Conservation (phyloP, 352 stramenopile genomes). For the Pythium sp. region DNA sequence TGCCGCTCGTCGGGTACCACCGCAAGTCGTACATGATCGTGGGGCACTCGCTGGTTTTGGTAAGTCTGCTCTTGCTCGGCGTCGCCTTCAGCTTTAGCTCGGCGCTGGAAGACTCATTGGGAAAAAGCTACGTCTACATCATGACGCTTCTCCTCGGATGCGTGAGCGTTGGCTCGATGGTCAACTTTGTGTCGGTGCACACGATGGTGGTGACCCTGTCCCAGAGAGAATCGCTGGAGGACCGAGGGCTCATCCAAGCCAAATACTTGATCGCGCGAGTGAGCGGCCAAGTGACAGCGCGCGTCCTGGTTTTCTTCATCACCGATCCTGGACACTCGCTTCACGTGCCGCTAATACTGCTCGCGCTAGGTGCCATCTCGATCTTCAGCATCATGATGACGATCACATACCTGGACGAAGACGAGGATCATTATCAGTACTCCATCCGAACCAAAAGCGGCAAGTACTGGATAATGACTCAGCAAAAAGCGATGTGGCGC, state of each 20-base stretch:
- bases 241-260: slow-evolving; percentile 17
- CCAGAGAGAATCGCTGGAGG: slow-evolving; percentile 17
- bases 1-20: slow-evolving; percentile 57
- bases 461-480: slow-evolving; percentile 20
- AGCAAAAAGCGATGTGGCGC: slow-evolving; percentile 28
- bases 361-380: slow-evolving; percentile 8
- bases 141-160: slow-evolving; percentile 14
- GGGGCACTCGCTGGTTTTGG: slow-evolving; percentile 23
- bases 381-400: slow-evolving; percentile 7
- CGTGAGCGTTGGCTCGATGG: slow-evolving; percentile 22
- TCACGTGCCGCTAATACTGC: slow-evolving; percentile 16
- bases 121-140: slow-evolving; percentile 10
- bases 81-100: slow-evolving; percentile 10
- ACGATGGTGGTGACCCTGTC: slow-evolving; percentile 20
- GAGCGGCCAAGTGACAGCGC: slow-evolving; percentile 13
- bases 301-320: slow-evolving; percentile 15
- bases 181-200: slow-evolving; percentile 22
- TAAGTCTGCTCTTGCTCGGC: slow-evolving; percentile 3
- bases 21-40: slow-evolving; percentile 79
- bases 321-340: background rate
- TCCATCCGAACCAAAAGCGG: slow-evolving; percentile 7
- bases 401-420: slow-evolving; percentile 15
- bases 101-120: background rate
- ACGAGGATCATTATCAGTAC: background rate
- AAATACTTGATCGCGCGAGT: slow-evolving; percentile 20